Evolutionary conservation across 1,284 basidiomycete species (phyloP).

Genomic region (Entoloma clypeatum): DNA sequence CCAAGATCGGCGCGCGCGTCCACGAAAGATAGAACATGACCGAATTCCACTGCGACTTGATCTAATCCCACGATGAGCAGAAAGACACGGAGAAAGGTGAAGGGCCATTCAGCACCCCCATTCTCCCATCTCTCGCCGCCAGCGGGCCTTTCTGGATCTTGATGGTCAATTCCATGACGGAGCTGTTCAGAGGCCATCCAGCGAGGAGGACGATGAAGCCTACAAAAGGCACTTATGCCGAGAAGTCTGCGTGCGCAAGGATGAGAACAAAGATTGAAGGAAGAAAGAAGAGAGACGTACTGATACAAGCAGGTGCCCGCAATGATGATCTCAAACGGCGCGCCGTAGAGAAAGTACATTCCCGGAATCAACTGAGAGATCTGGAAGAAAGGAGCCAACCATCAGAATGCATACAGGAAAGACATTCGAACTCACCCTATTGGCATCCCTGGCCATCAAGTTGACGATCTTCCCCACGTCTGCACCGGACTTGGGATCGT

Average conservation of each 20-base stretch:
- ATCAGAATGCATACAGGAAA: conserved; percentile 1
- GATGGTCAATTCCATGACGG: conserved; percentile 55
- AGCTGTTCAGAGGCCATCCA: conserved; percentile 74
- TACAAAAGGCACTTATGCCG: conserved; percentile 79
- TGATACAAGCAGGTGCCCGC: conserved; percentile 77
- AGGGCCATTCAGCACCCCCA: conserved; percentile 72
- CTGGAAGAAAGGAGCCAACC: conserved; percentile 20
- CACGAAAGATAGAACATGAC: conserved; percentile 63
- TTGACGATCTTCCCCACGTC: conserved; percentile 78
- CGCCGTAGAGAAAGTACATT: conserved; percentile 65
- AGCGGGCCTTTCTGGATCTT: conserved; percentile 73
- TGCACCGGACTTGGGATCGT: conserved; percentile 64
- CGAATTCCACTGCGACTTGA: conserved; percentile 66
- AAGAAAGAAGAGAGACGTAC: conserved; percentile 36
- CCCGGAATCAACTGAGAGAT: conserved; percentile 48
- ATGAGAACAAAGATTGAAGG: conserved; percentile 2
- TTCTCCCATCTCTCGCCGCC: conserved; percentile 77
- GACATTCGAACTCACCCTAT: conserved; percentile 33
- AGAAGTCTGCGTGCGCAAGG: conserved; percentile 51
- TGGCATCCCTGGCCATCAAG: conserved; percentile 71
- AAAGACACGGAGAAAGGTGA: neutral
- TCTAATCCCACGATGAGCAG: conserved; percentile 14
- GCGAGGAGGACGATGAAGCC: conserved; percentile 77
- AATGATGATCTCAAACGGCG: conserved; percentile 79
- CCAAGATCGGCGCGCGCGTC: conserved; percentile 61